Base-by-base conservation (phyloP, 495 filamentous ascomycete genomes). In the Parachaetomium inaequale region DNA sequence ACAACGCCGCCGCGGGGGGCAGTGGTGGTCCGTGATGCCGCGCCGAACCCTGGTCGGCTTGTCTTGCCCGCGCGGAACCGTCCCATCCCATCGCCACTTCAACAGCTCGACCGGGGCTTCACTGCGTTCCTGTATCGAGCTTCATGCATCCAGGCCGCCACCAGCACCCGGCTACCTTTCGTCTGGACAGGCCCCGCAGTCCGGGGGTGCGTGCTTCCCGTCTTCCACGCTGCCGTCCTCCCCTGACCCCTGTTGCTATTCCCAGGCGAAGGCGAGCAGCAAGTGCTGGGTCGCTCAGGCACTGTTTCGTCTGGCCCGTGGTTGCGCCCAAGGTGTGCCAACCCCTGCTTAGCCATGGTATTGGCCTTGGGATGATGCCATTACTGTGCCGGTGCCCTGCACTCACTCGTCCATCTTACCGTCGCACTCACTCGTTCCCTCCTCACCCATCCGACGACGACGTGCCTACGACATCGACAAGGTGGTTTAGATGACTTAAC, bases 401-500 rank as follows among this genome's bases (percentile, higher is more conserved):
- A 29, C 56, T 60, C 61, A 54, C 60, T 62, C 68, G 62, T 68
- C 69, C 64, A 63, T 66, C 61, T 64, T 61, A 43, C 58, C 64
- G 45, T 43, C 42, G 43, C 54, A 36, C 59, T 64, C 66, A 63
- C 64, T 66, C 53, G 61, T 64, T 70, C 59, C 68, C 74, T 68
- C 66, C 55, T 75, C 72, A 64, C 60, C 64, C 67, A 70, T 68
- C 68, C 63, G 49, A 66, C 68, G 65, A 68, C 68, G 61, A 65
- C 66, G 63, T 56, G 63, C 66, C 70, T 59, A 68, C 67, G 63
- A 68, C 56, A 59, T 70, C 59, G 68, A 72, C 69, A 69, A 69
- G 28, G 61, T 63, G 69, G 68, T 59, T 72, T 79, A 76, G 76
- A 81, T 81, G 78, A 79, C 70, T 78, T 76, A 68, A 76, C 69